These are phyloP conservation scores for Crithidia acanthocephali DNA, from an alignment of 208 protist genomes.

Conservation along the genomic window DNA sequence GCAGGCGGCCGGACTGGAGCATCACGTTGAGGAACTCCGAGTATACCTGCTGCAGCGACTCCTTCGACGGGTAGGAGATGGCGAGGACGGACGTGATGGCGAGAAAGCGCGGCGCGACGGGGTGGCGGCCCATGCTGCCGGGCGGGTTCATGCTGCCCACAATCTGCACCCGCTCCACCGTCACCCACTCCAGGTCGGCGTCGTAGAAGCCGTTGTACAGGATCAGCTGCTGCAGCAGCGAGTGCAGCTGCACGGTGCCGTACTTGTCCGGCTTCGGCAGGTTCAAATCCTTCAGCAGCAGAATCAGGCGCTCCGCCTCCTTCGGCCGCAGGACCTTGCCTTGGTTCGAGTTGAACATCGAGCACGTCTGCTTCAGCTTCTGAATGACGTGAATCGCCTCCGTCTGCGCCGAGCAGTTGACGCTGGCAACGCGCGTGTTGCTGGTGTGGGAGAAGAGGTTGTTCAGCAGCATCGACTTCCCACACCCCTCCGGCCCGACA, in stretches of 20 bases:
- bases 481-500: slow-evolving; percentile 97
- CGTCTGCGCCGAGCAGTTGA: slow-evolving; percentile 98
- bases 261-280: slow-evolving; percentile 98
- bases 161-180: slow-evolving; percentile 95
- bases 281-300: slow-evolving; percentile 98
- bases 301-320: slow-evolving; percentile 94
- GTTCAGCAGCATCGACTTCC: slow-evolving; percentile 96
- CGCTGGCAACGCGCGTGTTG: slow-evolving; percentile 84
- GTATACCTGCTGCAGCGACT: slow-evolving; percentile 95
- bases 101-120: slow-evolving; percentile 95
- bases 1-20: slow-evolving; percentile 72
- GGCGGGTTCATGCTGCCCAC: slow-evolving; percentile 97
- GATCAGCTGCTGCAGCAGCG: slow-evolving; percentile 98
- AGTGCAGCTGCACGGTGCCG: slow-evolving; percentile 97
- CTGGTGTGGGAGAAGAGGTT: slow-evolving; percentile 79
- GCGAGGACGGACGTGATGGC: slow-evolving; percentile 94
- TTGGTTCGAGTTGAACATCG: slow-evolving; percentile 88
- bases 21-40: slow-evolving; percentile 94
- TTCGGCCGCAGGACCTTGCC: slow-evolving; percentile 97
- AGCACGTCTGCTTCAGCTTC: slow-evolving; percentile 96
- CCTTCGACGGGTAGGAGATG: slow-evolving; percentile 94
- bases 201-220: slow-evolving; percentile 97
- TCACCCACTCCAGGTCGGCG: slow-evolving; percentile 96
- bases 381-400: slow-evolving; percentile 95
- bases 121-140: slow-evolving; percentile 95